Conservation (phyloP, 225 moss, liverwort and hornwort species). For the Anthoceros angustus region DNA sequence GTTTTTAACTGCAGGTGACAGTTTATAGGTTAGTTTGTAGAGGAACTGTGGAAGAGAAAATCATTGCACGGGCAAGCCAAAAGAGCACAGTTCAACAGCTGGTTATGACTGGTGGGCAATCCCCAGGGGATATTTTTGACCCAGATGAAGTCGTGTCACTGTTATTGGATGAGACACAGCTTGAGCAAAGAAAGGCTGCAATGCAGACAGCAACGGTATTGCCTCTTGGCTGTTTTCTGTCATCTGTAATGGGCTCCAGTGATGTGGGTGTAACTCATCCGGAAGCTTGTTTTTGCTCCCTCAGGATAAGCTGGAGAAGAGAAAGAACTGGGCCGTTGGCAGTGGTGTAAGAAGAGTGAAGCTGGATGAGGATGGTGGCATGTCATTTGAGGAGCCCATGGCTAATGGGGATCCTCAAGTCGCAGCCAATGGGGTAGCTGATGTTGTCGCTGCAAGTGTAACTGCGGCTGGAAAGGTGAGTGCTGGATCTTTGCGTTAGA, state of each 20-base stretch:
- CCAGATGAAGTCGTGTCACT: slow-evolving; percentile 87
- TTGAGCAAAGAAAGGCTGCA: slow-evolving; percentile 60
- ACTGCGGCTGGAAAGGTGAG: slow-evolving; percentile 20
- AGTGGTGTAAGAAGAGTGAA: slow-evolving; percentile 47
- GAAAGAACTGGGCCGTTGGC: slow-evolving; percentile 62
- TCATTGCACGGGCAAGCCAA: slow-evolving; percentile 78
- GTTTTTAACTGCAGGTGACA: too few species aligned
- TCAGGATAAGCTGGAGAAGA: slow-evolving; percentile 67
- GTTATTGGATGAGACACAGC: slow-evolving; percentile 74
- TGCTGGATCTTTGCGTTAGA: not conserved
- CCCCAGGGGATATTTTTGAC: slow-evolving; percentile 83
- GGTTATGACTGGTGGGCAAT: slow-evolving; percentile 80
- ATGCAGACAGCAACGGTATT: slow-evolving; percentile 29
- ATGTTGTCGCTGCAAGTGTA: slow-evolving; percentile 7
- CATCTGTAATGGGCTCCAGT: not conserved
- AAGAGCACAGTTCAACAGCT: slow-evolving; percentile 88
- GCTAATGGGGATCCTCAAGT: slow-evolving; percentile 14
- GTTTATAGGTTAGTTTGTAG: slow-evolving; percentile 27
- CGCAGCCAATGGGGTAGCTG: slow-evolving; percentile 20
- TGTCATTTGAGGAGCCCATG: slow-evolving; percentile 38
- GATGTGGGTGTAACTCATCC: not conserved
- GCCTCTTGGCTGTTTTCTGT: not conserved
- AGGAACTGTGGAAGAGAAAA: slow-evolving; percentile 92
- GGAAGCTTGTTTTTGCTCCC: not conserved
- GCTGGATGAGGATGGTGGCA: slow-evolving; percentile 75